phyloP scores from a whole-genome alignment of 2,329 filamentous ascomycete genomes.

The Chrysoporthe puriensis region DNA sequence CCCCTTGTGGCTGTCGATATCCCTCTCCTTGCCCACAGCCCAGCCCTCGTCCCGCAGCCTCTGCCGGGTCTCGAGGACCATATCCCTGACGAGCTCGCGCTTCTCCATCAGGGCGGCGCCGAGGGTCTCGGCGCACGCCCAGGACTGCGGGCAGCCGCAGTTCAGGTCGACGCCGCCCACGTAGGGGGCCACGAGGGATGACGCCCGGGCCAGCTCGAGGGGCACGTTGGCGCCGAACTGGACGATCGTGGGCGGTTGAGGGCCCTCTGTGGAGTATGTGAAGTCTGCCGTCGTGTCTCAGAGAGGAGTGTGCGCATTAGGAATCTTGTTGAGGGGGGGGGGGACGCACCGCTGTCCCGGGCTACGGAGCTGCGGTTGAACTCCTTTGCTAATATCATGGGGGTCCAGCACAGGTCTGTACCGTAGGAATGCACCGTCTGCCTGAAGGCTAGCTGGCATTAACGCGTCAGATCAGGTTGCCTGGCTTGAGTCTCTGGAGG shows the following conservation, averaged over 20 bases:
- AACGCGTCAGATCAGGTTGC: neutral
- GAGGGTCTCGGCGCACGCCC: constrained; percentile 70
- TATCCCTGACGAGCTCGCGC: constrained; percentile 66
- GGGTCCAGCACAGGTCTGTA: constrained; percentile 70
- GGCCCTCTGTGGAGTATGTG: constrained; percentile 57
- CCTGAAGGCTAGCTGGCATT: constrained; percentile 66
- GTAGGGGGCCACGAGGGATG: constrained; percentile 63
- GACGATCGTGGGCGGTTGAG: constrained; percentile 64
- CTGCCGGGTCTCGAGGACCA: constrained; percentile 61
- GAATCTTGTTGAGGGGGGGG: neutral
- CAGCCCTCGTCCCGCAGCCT: constrained; percentile 57
- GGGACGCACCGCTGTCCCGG: constrained; percentile 58
- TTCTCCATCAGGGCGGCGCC: constrained; percentile 71
- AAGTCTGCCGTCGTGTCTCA: constrained; percentile 51
- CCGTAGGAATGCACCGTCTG: constrained; percentile 68
- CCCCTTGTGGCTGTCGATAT: constrained; percentile 49
- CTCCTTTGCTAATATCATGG: constrained; percentile 72
- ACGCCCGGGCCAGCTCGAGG: constrained; percentile 64
- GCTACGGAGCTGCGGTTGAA: constrained; percentile 66
- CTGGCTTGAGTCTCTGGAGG: neutral
- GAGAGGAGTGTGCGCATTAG: neutral
- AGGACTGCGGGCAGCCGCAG: constrained; percentile 74
- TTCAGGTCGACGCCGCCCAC: constrained; percentile 71
- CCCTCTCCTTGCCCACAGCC: constrained; percentile 48
- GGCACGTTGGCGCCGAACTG: constrained; percentile 69